Evolutionary conservation across 164 flowering plant species (phyloP).

Genomic region (Macadamia integrifolia): DNA sequence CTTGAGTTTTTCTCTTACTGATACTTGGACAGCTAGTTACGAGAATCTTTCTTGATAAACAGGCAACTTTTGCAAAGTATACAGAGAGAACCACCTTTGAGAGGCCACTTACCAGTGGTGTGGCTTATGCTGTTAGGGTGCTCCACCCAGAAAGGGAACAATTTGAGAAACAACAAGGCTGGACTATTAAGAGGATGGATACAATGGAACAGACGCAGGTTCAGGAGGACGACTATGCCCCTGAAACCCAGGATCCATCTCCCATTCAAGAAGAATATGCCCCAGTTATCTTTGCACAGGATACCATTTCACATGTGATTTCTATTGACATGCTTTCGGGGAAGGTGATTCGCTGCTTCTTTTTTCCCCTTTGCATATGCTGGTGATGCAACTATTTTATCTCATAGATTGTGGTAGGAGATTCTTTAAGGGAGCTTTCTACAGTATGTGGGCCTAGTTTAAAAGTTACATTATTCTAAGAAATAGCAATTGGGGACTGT

Average conservation of each 20-base stretch:
- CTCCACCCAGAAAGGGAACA: conserved; percentile 80
- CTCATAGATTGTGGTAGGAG: not conserved
- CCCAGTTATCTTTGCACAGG: conserved; percentile 96
- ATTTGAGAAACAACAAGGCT: conserved; percentile 85
- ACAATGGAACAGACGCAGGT: conserved; percentile 51
- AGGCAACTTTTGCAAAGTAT: conserved; percentile 82
- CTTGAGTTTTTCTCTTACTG: not conserved
- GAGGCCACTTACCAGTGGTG: conserved; percentile 95
- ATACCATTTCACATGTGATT: conserved; percentile 78
- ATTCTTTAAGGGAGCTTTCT: not conserved
- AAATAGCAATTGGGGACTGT: too few relatives aligned
- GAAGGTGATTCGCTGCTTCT: conserved; percentile 40
- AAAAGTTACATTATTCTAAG: too few relatives aligned
- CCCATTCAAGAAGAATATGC: conserved; percentile 91
- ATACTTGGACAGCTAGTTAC: not conserved
- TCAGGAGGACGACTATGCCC: conserved; percentile 55
- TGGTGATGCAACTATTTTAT: not conserved
- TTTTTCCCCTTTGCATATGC: not conserved
- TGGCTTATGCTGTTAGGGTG: conserved; percentile 94
- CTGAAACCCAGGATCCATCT: conserved; percentile 54
- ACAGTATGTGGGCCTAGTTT: not conserved
- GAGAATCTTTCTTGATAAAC: conserved; percentile 20
- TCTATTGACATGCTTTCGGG: conserved; percentile 95
- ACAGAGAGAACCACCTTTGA: conserved; percentile 92
- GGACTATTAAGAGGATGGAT: conserved; percentile 90